phyloP scores from a whole-genome alignment of 2,329 filamentous ascomycete species.

The Neonectria magnoliae region DNA sequence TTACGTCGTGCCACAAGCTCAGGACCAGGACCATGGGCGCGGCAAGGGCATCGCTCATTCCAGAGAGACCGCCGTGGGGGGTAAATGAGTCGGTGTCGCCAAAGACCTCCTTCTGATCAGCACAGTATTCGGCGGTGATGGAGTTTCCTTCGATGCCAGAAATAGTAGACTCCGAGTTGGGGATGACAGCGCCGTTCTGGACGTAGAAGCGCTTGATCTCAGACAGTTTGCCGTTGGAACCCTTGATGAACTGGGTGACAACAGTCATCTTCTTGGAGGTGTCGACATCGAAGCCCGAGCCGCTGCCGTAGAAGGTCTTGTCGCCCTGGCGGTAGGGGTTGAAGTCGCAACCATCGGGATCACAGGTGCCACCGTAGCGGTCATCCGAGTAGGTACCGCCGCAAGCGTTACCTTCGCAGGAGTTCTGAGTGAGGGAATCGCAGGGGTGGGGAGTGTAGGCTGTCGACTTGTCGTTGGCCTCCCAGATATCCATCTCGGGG shows the following conservation, averaged over 20 bases:
- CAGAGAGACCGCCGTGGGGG: conserved; percentile 64
- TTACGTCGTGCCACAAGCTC: conserved; percentile 68
- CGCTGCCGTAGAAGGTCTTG: conserved; percentile 69
- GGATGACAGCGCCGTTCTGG: conserved; percentile 68
- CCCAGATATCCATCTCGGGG: conserved; percentile 71
- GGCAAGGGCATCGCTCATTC: conserved; percentile 61
- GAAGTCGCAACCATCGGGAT: conserved; percentile 77
- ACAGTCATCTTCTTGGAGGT: conserved; percentile 70
- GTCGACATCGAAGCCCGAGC: conserved; percentile 64
- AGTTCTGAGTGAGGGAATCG: conserved; percentile 57
- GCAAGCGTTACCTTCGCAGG: conserved; percentile 62
- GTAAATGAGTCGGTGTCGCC: conserved; percentile 64
- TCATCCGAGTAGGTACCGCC: conserved; percentile 62
- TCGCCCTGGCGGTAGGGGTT: conserved; percentile 75
- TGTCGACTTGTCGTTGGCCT: conserved; percentile 72
- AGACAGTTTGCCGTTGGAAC: conserved; percentile 61
- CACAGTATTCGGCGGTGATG: conserved; percentile 69
- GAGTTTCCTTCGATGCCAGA: conserved; percentile 53
- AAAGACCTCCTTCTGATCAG: conserved; percentile 66
- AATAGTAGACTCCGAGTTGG: conserved; percentile 59
- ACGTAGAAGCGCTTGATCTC: conserved; percentile 74
- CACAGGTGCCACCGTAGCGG: conserved; percentile 71
- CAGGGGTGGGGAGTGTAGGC: conserved; percentile 75
- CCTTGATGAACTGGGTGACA: conserved; percentile 70
- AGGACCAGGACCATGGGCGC: conserved; percentile 60